Conservation (phyloP, 2,329 filamentous ascomycete genomes). For the Orbilia oligospora region DNA sequence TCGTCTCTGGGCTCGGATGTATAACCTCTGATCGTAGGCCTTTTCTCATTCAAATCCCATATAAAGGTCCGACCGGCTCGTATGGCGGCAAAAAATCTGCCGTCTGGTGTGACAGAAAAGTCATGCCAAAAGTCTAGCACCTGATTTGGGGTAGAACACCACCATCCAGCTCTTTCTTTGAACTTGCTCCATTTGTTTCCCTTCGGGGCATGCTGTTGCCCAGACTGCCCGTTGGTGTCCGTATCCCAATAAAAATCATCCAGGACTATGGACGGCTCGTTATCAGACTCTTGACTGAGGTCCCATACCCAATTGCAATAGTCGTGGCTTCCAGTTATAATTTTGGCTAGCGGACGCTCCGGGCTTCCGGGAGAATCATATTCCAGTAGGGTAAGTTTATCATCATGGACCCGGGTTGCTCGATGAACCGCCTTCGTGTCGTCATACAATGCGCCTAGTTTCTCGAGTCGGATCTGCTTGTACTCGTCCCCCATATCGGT, state of each 20-base stretch:
- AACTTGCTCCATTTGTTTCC: constrained; percentile 61
- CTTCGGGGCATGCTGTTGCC: constrained; percentile 10
- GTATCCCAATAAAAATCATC: constrained; percentile 64
- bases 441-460: constrained; percentile 62
- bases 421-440: constrained; percentile 62
- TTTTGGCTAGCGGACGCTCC: constrained; percentile 26
- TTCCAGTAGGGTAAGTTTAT: constrained; percentile 61
- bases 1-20: constrained; percentile 29
- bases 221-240: constrained; percentile 27
- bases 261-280: constrained; percentile 62
- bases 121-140: constrained; percentile 64
- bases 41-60: constrained; percentile 62
- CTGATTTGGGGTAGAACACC: constrained; percentile 64
- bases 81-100: constrained; percentile 62
- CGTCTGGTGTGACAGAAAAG: constrained; percentile 60
- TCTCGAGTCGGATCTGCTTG: constrained; percentile 62
- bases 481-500: constrained; percentile 63
- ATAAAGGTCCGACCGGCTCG: constrained; percentile 63
- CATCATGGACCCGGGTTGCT: constrained; percentile 62
- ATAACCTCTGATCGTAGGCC: constrained; percentile 48
- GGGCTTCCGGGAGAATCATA: neutral
- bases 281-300: constrained; percentile 48
- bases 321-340: constrained; percentile 63
- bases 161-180: constrained; percentile 64
- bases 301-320: constrained; percentile 64